Base-by-base conservation (phyloP, 345 rosid species). In the Populus tremula region DNA sequence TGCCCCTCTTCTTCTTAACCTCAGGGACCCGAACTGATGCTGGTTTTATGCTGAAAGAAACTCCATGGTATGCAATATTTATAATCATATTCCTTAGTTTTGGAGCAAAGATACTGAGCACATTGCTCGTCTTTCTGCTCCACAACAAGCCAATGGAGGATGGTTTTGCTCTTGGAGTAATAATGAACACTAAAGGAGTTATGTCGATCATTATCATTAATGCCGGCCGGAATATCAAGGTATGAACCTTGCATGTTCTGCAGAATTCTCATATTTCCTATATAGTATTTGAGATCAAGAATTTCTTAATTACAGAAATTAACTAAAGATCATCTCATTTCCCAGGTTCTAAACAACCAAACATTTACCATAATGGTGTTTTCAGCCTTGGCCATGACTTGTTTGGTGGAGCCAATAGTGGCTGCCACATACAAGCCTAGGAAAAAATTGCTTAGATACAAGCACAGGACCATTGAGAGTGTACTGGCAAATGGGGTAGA, bases 161-260 rank as follows among this genome's bases (percentile, higher is more conserved):
- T 31, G 86, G 85, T 2, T 13, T 86, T 1, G 82, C 87, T 27
- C 76, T 90, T 11, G 94, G 92, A 7, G 73, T 82, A 8, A 88
- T 92, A 56, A 87, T 90, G 93, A 92, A 90, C 86, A 87, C 92
- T 18, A 90, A 91, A 78, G 97, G 97, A 13, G 80, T 89, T 25
- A 54, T 89, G 80, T 83, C 90, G 14, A 66, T 92, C 27, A 82
- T 92, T 8, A 21, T 86, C 66, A 67, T 92, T 29, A 88, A 89
- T 49, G 70, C 82, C 2, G 94, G 89, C 27, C 87, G 91, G 29
- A 82, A 87, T 75, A 73, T 56, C 23, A 12, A 70, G 86, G 96
- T 87, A 80, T 2, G 16, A 45, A 13, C 50, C 11, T 13, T 45
- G 17, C 50, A 1, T 12, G 17, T 45, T 45, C 50, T 45, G 50